Evolutionary conservation across 306 rosid genomes (phyloP), one percentile per base, ranked within the genome.

Genomic region (Medicago arabica): DNA sequence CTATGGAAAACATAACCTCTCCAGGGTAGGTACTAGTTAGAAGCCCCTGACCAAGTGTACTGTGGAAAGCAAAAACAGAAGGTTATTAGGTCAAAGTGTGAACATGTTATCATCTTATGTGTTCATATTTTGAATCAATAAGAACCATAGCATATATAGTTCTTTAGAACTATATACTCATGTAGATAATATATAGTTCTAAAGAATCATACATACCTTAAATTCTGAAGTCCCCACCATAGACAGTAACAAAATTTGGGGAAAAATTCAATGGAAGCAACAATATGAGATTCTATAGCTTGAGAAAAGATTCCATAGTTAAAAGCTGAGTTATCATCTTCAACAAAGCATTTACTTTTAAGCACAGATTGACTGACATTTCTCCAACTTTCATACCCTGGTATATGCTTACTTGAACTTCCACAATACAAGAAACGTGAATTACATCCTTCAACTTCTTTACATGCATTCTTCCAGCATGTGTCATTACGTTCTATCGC

Each of bases 1-100:
- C 77, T 72, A 95, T 92, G 67, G 96, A 95, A 77, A 95, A 95
- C 78, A 86, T 15, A 73, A 89, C 85, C 85, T 95, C 98, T 76
- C 86, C 83, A 46, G 89, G 80, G 63, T 85, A 92, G 55, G 96
- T 84, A 80, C 96, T 90, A 11, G 98, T 95, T 57, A 77, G 84
- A 79, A 95, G 97, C 66, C 97, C 97, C 81, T 92, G 96, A 53
- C 97, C 98, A 76, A 93, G 97, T 44, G 98, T 93, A 82, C 98
- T 90, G 92, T 77, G 58, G 18, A 77, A 83, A 61, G 41, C 77
- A 78, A 86, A 86, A 83, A 75, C 19, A 69, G 5, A 12, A 74
- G 67, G 54, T 28, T 23, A 18, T 75, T 28, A 77, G 44, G 77
- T 53, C 50, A 23, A 49, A 49, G 64, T 47, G 58, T 67, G 40